Evolutionary conservation across 441 rosid species (phyloP).

Genomic region (Croton setiger): DNA sequence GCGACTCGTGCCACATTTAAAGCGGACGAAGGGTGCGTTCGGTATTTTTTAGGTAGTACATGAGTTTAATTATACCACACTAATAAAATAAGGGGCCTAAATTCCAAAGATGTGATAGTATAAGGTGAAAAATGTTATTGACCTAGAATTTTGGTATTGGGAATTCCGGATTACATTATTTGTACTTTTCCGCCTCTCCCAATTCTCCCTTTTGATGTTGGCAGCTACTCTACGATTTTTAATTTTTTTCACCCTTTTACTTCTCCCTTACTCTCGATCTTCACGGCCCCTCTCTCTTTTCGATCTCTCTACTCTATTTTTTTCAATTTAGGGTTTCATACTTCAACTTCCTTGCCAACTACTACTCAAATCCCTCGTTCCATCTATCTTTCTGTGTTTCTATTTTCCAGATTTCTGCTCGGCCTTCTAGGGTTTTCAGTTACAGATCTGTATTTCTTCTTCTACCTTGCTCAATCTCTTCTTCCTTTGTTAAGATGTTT

Average conservation of each 20-base stretch:
- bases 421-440: conserved; percentile 31
- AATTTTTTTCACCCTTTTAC: conserved; percentile 6
- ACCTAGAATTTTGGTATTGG: conserved; percentile 19
- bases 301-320: conserved; percentile 24
- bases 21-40: no score
- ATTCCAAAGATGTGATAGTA: no score
- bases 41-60: no score
- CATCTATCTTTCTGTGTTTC: background rate
- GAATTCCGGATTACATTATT: conserved; percentile 28
- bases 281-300: conserved; percentile 22
- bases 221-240: conserved; percentile 15
- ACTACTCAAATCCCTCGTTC: conserved; percentile 18
- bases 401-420: conserved; percentile 33
- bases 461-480: conserved; percentile 14
- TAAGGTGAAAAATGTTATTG: no score
- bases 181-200: conserved; percentile 35
- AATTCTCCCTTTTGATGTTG: conserved; percentile 6
- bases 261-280: conserved; percentile 26
- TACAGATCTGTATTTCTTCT: conserved; percentile 46
- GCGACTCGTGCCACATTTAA: no score
- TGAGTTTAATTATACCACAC: no score
- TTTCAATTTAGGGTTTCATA: conserved; percentile 28
- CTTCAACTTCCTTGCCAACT: background rate
- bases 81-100: no score
- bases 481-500: conserved; percentile 47